Evolutionary conservation across 805 yeast genomes (phyloP), one percentile per base, ranked within the genome.

Genomic region (Lipomyces kockii): DNA sequence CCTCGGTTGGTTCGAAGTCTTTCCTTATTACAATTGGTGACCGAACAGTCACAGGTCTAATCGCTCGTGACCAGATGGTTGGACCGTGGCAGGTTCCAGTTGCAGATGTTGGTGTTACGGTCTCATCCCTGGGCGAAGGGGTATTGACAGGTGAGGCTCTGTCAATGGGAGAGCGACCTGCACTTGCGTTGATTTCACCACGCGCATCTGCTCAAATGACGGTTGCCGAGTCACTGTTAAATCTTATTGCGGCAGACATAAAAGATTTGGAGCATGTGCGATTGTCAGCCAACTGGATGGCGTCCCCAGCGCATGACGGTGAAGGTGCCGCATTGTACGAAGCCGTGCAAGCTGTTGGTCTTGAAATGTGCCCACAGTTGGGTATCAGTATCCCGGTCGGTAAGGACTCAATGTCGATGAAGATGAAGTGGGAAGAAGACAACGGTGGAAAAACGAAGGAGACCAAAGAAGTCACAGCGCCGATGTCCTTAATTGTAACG

Each of bases 1-100:
- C 99, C 35, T 81, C 97, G 6, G 99, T 95, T 61, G 99, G 97
- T 32, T 92, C 98, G 54, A 95, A 95, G 81, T 88, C 89, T 61
- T 95, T 95, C 83, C 83, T 95, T 76, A 90, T 95, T 77, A 95
- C 98, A n/a, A 95, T 95, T 77, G 99, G 97, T 80, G 99, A 95
- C 80, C 89, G 99, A 81, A 85, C 96, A n/a, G 95, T 95, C 70
- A 94, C 98, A 35, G 99, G 99, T 64, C 85, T 95, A 74, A 89
- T 95, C 69, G 98, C 96, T 76, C 88, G 99, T 78, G 99, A 95
- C 79, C 99, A 95, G 82, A 88, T 93, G 88, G 98, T 95, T 68
- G 99, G 99, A 52, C 98, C 98, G 77, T 95, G 98, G 98, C 99
- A 95, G 83, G 95, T 90, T 9, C 99, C 99, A 60, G 98, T 95